These are phyloP conservation scores for Trichoderma sp. DNA, from an alignment of 2,329 filamentous ascomycete species.

Conservation along the genomic window DNA sequence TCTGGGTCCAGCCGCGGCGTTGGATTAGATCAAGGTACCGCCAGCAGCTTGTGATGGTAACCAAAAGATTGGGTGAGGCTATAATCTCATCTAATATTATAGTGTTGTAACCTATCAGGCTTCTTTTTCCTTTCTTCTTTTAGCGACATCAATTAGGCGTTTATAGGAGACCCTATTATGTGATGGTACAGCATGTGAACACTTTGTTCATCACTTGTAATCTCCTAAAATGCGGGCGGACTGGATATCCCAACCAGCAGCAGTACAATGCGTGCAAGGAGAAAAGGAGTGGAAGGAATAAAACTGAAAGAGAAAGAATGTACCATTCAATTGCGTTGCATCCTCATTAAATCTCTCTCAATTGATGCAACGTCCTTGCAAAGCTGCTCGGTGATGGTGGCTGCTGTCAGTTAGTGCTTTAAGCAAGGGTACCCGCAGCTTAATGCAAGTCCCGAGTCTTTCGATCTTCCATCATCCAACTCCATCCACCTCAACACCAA, in stretches of 20 bases:
- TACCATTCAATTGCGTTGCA: background rate
- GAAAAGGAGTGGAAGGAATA: background rate
- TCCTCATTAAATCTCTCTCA: background rate
- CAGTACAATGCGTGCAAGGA: background rate
- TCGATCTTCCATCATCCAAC: background rate
- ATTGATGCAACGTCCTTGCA: background rate
- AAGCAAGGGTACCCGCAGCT: background rate
- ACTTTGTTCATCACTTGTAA: background rate
- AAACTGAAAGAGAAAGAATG: background rate
- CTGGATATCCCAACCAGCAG: background rate
- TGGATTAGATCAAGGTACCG: background rate
- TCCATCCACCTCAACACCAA: background rate
- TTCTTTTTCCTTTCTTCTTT: background rate
- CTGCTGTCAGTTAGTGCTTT: background rate
- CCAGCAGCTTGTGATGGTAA: background rate
- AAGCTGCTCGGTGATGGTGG: background rate
- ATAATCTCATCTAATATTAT: background rate
- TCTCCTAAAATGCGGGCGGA: background rate
- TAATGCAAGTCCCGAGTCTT: background rate
- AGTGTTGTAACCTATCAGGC: background rate
- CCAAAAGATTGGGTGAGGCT: background rate
- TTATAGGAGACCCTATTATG: background rate
- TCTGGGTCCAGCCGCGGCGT: slow-evolving; percentile 5
- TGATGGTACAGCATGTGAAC: background rate
- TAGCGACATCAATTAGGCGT: too few relatives aligned